phyloP scores from a whole-genome alignment of 257 asterid species.

The Coffea canephora region DNA sequence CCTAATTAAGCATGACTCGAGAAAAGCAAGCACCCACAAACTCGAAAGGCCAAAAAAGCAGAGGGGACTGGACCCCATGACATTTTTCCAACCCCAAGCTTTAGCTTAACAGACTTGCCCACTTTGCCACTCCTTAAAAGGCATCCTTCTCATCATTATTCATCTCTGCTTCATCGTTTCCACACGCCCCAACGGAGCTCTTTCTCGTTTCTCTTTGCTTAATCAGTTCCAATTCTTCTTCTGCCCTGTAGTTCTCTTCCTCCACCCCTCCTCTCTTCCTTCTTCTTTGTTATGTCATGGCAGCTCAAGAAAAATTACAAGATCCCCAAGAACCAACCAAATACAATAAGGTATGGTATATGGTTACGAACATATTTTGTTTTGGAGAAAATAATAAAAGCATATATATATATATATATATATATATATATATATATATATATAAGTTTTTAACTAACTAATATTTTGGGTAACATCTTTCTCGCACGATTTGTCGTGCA shows the following conservation, averaged over 20 bases:
- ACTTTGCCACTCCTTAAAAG: slow-evolving; percentile 10
- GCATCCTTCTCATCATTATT: slow-evolving; percentile 9
- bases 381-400: too few species aligned
- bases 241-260: background rate
- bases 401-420: too few species aligned
- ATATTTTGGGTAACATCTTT: background rate
- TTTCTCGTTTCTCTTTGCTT: background rate
- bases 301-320: slow-evolving; percentile 28
- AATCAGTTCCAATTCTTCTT: background rate
- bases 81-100: slow-evolving; percentile 4
- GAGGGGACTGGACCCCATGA: background rate
- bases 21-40: slow-evolving; percentile 3
- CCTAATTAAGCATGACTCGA: background rate
- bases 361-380: too few species aligned
- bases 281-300: slow-evolving; percentile 39
- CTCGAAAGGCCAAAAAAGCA: background rate
- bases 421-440: too few species aligned
- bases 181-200: background rate
- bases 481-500: slow-evolving; percentile 20
- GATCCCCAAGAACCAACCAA: slow-evolving; percentile 30
- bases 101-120: background rate
- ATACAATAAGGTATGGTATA: slow-evolving; percentile 33
- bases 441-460: too few species aligned
- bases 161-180: background rate
- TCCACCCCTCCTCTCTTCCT: background rate